These are phyloP conservation scores for Adiantum capillusveneris DNA, from an alignment of 75 land plant genomes.

Conservation along the genomic window DNA sequence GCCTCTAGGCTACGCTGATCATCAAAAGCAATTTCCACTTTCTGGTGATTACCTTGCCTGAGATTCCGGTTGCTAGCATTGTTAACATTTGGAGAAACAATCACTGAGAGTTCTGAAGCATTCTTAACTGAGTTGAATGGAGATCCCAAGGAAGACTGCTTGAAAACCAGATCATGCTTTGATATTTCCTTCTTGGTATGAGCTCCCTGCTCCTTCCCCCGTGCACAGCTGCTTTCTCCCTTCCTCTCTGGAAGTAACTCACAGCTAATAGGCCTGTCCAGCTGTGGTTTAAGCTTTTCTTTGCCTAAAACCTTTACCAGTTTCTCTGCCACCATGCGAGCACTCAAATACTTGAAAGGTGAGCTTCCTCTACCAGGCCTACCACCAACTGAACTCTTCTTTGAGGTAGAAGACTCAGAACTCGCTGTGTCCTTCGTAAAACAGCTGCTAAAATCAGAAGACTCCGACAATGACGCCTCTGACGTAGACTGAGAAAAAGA, in stretches of 20 bases:
- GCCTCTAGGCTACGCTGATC: not conserved
- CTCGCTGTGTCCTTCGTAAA: slow-evolving; percentile 1
- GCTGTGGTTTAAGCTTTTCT: not conserved
- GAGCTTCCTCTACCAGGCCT: slow-evolving; percentile 1
- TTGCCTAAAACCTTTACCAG: slow-evolving; percentile 16
- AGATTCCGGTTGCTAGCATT: too few relatives aligned
- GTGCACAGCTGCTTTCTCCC: too few relatives aligned
- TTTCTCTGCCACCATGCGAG: slow-evolving; percentile 17
- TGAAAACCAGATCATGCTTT: too few relatives aligned
- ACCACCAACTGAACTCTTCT: not conserved
- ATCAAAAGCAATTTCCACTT: too few relatives aligned
- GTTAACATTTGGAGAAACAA: too few relatives aligned
- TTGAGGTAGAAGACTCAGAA: slow-evolving; percentile 1
- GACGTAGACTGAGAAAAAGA: not conserved
- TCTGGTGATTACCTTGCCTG: too few relatives aligned
- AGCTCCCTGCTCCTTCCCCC: too few relatives aligned
- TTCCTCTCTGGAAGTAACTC: too few relatives aligned
- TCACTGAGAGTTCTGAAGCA: too few relatives aligned
- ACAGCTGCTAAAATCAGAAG: slow-evolving; percentile 5
- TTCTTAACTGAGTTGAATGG: too few relatives aligned
- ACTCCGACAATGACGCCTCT: not conserved
- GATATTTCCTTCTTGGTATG: too few relatives aligned
- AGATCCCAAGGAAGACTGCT: too few relatives aligned
- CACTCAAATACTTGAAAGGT: slow-evolving; percentile 17
- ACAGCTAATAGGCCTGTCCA: not conserved